Conservation (phyloP, 1,284 basidiomycete genomes). For the Cutaneotrichosporon mucoides region DNA sequence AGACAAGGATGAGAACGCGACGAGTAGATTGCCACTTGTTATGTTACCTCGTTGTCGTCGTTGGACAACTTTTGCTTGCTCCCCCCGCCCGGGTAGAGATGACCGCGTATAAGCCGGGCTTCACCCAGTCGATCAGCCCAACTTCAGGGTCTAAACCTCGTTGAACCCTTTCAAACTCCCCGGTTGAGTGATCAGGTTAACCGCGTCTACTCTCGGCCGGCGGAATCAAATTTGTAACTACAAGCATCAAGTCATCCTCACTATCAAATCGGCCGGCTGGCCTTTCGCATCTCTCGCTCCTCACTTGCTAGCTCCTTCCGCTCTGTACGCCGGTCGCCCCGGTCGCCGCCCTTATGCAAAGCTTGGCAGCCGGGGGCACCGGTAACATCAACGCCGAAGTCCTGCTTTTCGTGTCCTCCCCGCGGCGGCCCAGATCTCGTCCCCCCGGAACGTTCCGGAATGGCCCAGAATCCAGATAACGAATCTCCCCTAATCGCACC, state of each 20-base stretch:
- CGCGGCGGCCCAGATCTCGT: not conserved
- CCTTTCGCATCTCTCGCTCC: not conserved
- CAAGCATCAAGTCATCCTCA: not conserved
- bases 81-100: not conserved
- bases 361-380: no score
- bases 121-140: no score
- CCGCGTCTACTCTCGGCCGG: not conserved
- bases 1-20: no score
- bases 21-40: no score
- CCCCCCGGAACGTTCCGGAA: not conserved
- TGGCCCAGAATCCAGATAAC: not conserved
- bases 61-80: not conserved
- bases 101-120: not conserved
- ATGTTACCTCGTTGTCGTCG: not conserved
- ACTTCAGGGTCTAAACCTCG: no score
- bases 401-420: not conserved
- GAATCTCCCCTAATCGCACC: no score
- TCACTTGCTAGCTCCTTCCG: no score
- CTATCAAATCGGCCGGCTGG: not conserved
- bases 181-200: not conserved
- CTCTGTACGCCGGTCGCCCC: no score
- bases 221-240: not conserved
- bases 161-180: no score
- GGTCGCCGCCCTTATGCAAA: no score
- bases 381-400: not conserved